Evolutionary conservation across 139 green algal species (phyloP).

Genomic region (Chlamydomonas schloesseri): DNA sequence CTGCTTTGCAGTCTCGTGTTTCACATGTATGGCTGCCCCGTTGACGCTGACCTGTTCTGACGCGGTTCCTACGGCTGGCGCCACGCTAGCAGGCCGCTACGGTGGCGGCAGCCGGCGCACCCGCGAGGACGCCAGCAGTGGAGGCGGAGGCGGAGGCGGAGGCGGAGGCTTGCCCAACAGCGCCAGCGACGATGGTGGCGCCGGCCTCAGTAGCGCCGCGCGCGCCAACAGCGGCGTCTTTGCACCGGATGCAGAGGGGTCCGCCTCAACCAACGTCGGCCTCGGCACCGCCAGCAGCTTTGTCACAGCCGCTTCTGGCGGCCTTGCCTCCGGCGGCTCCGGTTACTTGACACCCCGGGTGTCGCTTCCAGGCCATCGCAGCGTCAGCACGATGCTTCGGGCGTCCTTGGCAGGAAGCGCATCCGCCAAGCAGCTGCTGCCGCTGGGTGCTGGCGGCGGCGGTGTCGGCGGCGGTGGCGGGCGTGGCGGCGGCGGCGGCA

Average conservation of each 20-base stretch:
- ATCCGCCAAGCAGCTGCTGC: not conserved
- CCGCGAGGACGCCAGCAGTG: not conserved
- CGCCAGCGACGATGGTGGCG: slow-evolving; percentile 2
- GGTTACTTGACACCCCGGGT: not conserved
- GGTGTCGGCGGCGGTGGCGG: not conserved
- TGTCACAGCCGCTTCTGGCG: not conserved
- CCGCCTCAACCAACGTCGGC: no score
- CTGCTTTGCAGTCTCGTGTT: no score
- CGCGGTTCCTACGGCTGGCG: no score
- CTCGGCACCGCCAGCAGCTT: not conserved
- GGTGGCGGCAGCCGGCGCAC: not conserved
- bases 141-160: not conserved
- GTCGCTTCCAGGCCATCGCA: not conserved
- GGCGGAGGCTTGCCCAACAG: not conserved
- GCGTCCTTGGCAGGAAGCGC: not conserved
- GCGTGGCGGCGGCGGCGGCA: not conserved
- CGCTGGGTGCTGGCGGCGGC: not conserved
- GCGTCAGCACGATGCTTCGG: not conserved
- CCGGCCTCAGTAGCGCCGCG: not conserved
- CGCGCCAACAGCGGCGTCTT: no score
- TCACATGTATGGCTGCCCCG: no score
- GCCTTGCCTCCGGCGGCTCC: not conserved
- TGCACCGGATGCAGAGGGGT: not conserved
- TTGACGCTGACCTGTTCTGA: no score
- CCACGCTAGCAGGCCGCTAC: no score